Conservation (phyloP, 1,284 basidiomycete species). For the Fistulinella cinereoalba region DNA sequence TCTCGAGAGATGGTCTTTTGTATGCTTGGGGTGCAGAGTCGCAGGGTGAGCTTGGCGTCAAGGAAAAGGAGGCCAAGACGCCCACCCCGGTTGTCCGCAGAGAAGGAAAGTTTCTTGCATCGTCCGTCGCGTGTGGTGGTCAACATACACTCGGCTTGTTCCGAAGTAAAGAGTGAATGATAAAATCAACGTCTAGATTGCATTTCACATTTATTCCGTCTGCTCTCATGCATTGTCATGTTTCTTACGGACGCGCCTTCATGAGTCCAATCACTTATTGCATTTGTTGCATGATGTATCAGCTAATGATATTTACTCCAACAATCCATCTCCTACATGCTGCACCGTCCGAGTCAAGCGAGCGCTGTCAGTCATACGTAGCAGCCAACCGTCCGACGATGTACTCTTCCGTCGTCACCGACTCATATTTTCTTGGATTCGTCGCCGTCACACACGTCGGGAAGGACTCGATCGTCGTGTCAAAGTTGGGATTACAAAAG, state of each 20-base stretch:
- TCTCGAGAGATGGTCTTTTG: conserved; percentile 73
- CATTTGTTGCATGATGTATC: conserved; percentile 24
- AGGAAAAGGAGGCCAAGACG: conserved; percentile 54
- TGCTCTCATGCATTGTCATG: conserved; percentile 11
- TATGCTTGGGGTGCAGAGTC: conserved; percentile 88
- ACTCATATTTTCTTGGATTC: conserved; percentile 51
- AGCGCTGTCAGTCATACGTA: conserved; percentile 43
- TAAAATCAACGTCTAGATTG: conserved; percentile 8
- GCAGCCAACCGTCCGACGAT: conserved; percentile 68
- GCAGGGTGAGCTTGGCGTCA: conserved; percentile 66
- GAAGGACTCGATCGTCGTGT: conserved; percentile 65
- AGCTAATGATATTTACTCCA: conserved; percentile 11
- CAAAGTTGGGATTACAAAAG: conserved; percentile 83
- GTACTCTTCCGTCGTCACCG: conserved; percentile 73
- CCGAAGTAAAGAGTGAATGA: conserved; percentile 47
- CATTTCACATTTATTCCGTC: conserved; percentile 23
- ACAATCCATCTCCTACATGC: conserved; percentile 11
- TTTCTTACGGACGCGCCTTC: too few species aligned
- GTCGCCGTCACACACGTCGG: conserved; percentile 63
- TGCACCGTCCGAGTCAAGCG: too few species aligned
- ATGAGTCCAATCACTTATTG: conserved; percentile 24
- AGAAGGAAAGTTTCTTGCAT: conserved; percentile 63
- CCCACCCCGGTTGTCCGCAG: conserved; percentile 65
- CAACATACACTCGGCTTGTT: conserved; percentile 71
- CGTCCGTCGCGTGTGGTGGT: conserved; percentile 63